A percentile compares a stretch with the other conserved stretches of the same genome.
Evolutionary conservation across 371 early-diverging fungal species (phyloP).

Genomic region (Capniomyces stellatus): DNA sequence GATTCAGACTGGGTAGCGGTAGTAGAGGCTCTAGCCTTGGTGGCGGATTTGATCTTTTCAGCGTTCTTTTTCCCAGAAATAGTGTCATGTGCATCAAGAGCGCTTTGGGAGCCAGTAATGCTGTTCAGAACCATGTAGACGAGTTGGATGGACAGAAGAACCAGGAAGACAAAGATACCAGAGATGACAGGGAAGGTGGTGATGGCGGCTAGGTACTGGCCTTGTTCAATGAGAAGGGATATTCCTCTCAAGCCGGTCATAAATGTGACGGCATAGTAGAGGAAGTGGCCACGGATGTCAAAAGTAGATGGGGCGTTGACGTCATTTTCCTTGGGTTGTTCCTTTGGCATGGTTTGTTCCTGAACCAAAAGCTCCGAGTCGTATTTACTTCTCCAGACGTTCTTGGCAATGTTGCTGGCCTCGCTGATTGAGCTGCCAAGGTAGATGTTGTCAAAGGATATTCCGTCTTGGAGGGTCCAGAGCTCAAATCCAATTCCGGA

Average conservation of each 20-base stretch:
- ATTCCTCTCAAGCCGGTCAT: background rate
- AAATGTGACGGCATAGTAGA: background rate
- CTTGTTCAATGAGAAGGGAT: background rate
- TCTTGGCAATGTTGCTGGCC: slow-evolving; percentile 41
- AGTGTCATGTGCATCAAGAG: too few relatives aligned
- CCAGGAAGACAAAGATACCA: background rate
- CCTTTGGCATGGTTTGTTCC: background rate
- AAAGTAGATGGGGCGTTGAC: background rate
- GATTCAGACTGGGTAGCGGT: too few relatives aligned
- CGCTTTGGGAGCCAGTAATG: too few relatives aligned
- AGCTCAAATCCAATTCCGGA: slow-evolving; percentile 81
- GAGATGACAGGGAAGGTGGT: background rate
- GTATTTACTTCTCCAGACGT: slow-evolving; percentile 46
- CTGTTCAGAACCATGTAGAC: background rate
- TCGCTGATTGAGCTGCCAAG: slow-evolving; percentile 44
- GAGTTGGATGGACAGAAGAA: background rate
- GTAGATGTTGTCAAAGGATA: slow-evolving; percentile 85
- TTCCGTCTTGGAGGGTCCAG: slow-evolving; percentile 90
- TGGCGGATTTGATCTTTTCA: too few relatives aligned
- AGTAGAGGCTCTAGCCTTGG: too few relatives aligned
- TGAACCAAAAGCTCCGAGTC: slow-evolving; percentile 26
- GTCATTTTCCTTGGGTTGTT: background rate
- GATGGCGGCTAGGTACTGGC: background rate
- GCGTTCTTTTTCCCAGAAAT: too few relatives aligned
- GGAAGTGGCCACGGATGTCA: background rate